Base-by-base conservation (phyloP, 2,329 filamentous ascomycete species). In the Mollisia scopiformis region DNA sequence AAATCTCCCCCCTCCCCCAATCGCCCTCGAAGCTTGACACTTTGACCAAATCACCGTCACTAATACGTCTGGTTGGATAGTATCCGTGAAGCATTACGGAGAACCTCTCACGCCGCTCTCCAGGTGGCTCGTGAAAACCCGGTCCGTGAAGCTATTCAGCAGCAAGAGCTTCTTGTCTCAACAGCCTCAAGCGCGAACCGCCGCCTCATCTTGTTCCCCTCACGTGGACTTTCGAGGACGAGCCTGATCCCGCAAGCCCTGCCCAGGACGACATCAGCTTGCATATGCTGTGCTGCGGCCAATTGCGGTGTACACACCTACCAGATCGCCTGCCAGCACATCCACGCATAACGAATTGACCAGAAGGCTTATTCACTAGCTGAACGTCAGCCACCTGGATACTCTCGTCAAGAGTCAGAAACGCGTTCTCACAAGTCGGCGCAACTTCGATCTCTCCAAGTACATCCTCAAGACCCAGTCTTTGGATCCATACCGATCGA, bases 241-340 rank as follows among this genome's bases (percentile, higher is more conserved):
- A 71, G 68, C 69, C 70, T 66, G 64, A 68, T 63, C 61, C 51
- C 51, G 62, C 62, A 62, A 69, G 82, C 80, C 75, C 75, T 74
- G 74, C 71, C 70, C 68, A 69, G 68, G 71, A 69, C 77, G 71
- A 79, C 79, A 80, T 81, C 80, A 79, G 79, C 80, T 78, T 82
- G 83, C 84, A 86, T 84, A 82, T 83, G 81, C 80, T 78, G 80
- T 80, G 78, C 79, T 79, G 78, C 78, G 75, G 78, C 79, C 78
- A 78, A 79, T 78, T 79, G 77, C 80, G 77, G 77, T 77, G 78
- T 79, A 77, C 77, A 77, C 77, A 79, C 77, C 76, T 79, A 78
- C 76, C 76, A 81, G 76, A 77, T 79, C 76, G 71, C 76, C 71
- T 86, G 84, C 84, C 84, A 87, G 80, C 84, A 80, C 84, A 86